Evolutionary conservation across 176 grass and related monocot species (phyloP).

Genomic region (Juncus effusus): DNA sequence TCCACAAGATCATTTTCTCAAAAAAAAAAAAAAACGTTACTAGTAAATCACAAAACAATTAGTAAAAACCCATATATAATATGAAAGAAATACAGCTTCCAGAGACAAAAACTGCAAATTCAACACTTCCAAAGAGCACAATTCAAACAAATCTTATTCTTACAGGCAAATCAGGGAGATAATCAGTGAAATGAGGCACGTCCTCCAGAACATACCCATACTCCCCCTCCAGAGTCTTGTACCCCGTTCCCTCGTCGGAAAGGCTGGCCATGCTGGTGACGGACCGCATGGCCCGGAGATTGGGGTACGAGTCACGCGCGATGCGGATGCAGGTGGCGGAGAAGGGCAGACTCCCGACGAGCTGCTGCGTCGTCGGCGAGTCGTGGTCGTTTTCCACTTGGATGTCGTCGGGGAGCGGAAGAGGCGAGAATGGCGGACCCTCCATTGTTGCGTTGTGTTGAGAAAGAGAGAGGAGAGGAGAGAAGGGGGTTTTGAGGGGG

Average conservation of each 20-base stretch:
- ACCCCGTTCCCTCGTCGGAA: slow-evolving; percentile 33
- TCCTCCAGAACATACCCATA: slow-evolving; percentile 91
- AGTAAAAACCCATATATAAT: slow-evolving; percentile 1
- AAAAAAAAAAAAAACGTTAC: not conserved
- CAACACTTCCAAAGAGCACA: not conserved
- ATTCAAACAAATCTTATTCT: slow-evolving; percentile 15
- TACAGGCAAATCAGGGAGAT: slow-evolving; percentile 64
- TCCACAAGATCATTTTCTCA: too few species aligned
- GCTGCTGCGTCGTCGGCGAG: slow-evolving; percentile 30
- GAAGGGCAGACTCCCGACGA: slow-evolving; percentile 43
- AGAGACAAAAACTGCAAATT: not conserved
- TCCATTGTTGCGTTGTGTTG: not conserved
- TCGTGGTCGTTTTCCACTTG: slow-evolving; percentile 39
- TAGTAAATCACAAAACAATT: not conserved
- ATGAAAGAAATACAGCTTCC: slow-evolving; percentile 2
- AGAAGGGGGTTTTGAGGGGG: not conserved
- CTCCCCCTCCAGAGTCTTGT: slow-evolving; percentile 61
- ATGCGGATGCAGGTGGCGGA: slow-evolving; percentile 77
- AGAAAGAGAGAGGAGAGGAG: not conserved
- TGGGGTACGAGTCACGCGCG: slow-evolving; percentile 82
- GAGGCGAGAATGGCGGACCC: not conserved
- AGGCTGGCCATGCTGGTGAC: slow-evolving; percentile 25
- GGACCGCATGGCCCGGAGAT: slow-evolving; percentile 58
- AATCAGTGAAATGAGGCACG: slow-evolving; percentile 81
- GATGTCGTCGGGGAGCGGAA: slow-evolving; percentile 53